These are phyloP conservation scores for Thalassiosira oceanica DNA, from an alignment of 352 stramenopile genomes.

Conservation along the genomic window DNA sequence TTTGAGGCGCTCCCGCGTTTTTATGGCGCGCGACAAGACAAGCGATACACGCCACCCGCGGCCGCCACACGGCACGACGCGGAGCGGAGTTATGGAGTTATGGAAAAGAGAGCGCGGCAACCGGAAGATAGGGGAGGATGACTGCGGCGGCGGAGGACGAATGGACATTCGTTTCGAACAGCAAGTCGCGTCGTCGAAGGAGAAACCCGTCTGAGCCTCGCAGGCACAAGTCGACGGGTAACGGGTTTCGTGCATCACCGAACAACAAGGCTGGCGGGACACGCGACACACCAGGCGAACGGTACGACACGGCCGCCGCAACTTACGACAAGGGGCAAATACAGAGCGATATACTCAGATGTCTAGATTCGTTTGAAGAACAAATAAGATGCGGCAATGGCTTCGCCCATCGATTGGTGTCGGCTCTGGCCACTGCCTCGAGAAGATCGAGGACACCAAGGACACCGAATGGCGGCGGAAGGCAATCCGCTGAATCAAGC, in stretches of 20 bases:
- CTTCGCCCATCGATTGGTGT: conserved; percentile 29
- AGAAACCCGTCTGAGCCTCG: background rate
- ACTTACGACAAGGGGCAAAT: conserved; percentile 9
- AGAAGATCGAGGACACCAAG: background rate
- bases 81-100: too few relatives aligned
- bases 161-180: background rate
- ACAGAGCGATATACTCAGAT: conserved; percentile 22
- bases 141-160: too few relatives aligned
- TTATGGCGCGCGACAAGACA: too few relatives aligned
- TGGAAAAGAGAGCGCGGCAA: too few relatives aligned
- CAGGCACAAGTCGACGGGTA: background rate
- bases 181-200: background rate
- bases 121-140: too few relatives aligned
- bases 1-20: too few relatives aligned
- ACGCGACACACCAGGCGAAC: background rate
- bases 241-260: background rate
- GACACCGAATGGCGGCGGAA: background rate
- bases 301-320: background rate
- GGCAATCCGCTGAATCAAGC: background rate
- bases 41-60: too few relatives aligned
- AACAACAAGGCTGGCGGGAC: background rate
- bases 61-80: too few relatives aligned
- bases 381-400: conserved; percentile 6
- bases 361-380: conserved; percentile 14
- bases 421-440: conserved; percentile 3